A percentile compares a stretch with the other conserved stretches of the same genome.
Evolutionary conservation across 192 early-diverging fungal species (phyloP).

Genomic region (Paraglomus occultum): DNA sequence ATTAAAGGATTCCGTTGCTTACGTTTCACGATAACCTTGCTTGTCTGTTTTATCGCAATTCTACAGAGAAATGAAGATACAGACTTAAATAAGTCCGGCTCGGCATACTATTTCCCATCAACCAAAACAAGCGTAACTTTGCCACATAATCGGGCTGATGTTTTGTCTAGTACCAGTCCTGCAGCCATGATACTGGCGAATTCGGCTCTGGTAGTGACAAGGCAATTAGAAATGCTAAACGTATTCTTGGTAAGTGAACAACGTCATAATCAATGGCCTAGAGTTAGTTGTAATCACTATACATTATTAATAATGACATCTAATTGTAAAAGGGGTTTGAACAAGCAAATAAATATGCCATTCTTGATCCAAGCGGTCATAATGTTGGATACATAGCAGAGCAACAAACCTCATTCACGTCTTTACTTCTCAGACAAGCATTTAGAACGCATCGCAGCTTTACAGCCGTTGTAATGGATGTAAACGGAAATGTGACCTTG

Average conservation of each 20-base stretch:
- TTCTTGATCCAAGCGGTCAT: slow-evolving; percentile 62
- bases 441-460: slow-evolving; percentile 72
- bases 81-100: too few relatives aligned
- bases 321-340: slow-evolving; percentile 72
- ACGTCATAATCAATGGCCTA: not conserved
- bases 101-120: too few relatives aligned
- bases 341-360: slow-evolving; percentile 84
- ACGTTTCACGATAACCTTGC: too few relatives aligned
- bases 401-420: slow-evolving; percentile 59
- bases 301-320: slow-evolving; percentile 36
- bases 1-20: too few relatives aligned
- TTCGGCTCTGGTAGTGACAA: slow-evolving; percentile 60
- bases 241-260: slow-evolving; percentile 47
- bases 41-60: too few relatives aligned
- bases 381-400: slow-evolving; percentile 84
- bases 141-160: too few relatives aligned
- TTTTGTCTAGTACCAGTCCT: slow-evolving; percentile 2
- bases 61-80: too few relatives aligned
- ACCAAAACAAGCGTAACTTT: too few relatives aligned
- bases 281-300: not conserved
- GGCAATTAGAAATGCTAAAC: slow-evolving; percentile 88
- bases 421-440: slow-evolving; percentile 66
- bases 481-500: slow-evolving; percentile 66
- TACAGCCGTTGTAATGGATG: slow-evolving; percentile 71
- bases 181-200: slow-evolving; percentile 48